These are phyloP conservation scores for Alternaria sp. DNA, from an alignment of 2,329 filamentous ascomycete genomes.

Conservation along the genomic window DNA sequence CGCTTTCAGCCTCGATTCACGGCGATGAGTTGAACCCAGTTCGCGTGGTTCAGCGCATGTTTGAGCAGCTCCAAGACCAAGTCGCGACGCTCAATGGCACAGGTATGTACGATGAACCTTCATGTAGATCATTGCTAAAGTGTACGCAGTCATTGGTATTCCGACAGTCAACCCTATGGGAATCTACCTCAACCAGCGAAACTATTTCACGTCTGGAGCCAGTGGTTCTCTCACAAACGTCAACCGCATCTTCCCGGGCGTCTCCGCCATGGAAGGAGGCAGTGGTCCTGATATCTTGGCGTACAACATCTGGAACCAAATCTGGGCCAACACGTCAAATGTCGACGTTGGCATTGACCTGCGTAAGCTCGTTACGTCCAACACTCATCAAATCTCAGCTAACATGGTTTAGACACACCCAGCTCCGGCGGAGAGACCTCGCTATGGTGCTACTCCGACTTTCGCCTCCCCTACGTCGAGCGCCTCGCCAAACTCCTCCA, in stretches of 20 bases:
- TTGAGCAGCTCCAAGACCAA: slow-evolving; percentile 38
- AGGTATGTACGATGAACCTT: slow-evolving; percentile 21
- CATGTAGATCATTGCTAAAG: slow-evolving; percentile 3
- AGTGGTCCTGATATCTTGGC: slow-evolving; percentile 36
- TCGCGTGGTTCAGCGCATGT: slow-evolving; percentile 46
- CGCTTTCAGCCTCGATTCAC: slow-evolving; percentile 48
- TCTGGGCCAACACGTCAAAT: slow-evolving; percentile 48
- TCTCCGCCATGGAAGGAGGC: slow-evolving; percentile 31
- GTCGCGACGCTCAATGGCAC: slow-evolving; percentile 45
- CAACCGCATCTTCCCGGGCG: slow-evolving; percentile 45
- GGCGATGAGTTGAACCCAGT: slow-evolving; percentile 50
- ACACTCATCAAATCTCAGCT: accelerated
- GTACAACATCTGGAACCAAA: slow-evolving; percentile 48
- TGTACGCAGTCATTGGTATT: slow-evolving; percentile 44
- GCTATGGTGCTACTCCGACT: slow-evolving; percentile 51
- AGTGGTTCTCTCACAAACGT: slow-evolving; percentile 43
- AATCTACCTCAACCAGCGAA: slow-evolving; percentile 49
- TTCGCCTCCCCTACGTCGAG: slow-evolving; percentile 46
- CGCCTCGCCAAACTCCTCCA: slow-evolving; percentile 49
- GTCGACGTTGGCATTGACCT: slow-evolving; percentile 50
- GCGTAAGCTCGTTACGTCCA: slow-evolving; percentile 14
- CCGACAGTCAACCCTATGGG: slow-evolving; percentile 50
- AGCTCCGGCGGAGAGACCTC: slow-evolving; percentile 46
- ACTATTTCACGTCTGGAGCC: slow-evolving; percentile 44
- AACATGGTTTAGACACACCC: slow-evolving; percentile 36